Conservation (phyloP, 305 asterid genomes). For the Fraxinus dipetala region DNA sequence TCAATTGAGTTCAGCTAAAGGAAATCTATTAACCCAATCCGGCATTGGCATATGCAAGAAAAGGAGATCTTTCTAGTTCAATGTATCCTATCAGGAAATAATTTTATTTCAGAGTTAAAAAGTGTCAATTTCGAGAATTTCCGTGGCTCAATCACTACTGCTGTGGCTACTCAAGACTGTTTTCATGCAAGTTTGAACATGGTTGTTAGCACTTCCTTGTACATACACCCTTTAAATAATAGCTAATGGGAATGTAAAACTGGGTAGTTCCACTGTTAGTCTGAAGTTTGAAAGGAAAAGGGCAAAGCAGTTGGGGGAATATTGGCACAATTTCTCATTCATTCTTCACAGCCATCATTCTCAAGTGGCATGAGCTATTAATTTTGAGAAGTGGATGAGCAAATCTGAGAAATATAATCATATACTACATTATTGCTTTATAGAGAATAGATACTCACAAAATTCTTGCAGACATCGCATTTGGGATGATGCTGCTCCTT, state of each 20-base stretch:
- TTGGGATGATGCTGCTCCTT: slow-evolving; percentile 89
- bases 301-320: not conserved
- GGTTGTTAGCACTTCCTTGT: not conserved
- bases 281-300: not conserved
- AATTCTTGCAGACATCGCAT: slow-evolving; percentile 91
- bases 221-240: not conserved
- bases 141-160: not conserved
- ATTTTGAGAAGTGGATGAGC: not conserved
- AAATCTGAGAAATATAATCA: not conserved
- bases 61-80: not conserved
- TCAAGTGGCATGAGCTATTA: not conserved
- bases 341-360: not conserved
- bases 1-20: not conserved
- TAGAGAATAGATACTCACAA: slow-evolving; percentile 52
- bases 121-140: not conserved
- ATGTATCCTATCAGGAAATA: not conserved
- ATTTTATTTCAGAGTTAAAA: not conserved
- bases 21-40: not conserved
- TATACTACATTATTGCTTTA: not conserved
- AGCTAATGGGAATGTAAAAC: not conserved
- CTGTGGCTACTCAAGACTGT: not conserved
- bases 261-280: not conserved
- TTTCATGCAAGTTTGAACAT: not conserved
- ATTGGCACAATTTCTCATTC: not conserved
- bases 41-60: not conserved